Conservation (phyloP, 2,329 filamentous ascomycete genomes). For the Scolecobasidium constrictum region DNA sequence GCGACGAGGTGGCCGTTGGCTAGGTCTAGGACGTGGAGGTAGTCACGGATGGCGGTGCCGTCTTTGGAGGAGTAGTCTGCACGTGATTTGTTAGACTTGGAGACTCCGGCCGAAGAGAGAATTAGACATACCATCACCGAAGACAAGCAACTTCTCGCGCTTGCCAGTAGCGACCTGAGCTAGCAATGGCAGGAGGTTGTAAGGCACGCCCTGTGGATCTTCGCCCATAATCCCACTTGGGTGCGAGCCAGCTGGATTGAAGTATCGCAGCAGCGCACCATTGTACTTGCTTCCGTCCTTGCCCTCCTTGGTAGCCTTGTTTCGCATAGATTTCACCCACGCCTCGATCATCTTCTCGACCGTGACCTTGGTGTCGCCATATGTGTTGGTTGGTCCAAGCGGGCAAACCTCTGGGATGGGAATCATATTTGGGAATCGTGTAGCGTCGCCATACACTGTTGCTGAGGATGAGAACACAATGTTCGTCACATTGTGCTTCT, state of each 20-base stretch:
- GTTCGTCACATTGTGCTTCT: conserved; percentile 81
- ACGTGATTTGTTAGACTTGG: conserved; percentile 14
- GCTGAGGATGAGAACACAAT: conserved; percentile 98
- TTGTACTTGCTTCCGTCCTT: conserved; percentile 72
- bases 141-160: conserved; percentile 86
- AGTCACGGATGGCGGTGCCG: conserved; percentile 91
- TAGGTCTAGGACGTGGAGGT: conserved; percentile 92
- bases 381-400: conserved; percentile 92
- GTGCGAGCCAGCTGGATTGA: conserved; percentile 93
- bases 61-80: conserved; percentile 83
- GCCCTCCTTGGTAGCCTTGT: conserved; percentile 68
- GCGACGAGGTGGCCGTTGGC: conserved; percentile 78
- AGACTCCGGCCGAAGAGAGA: background rate
- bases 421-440: conserved; percentile 94
- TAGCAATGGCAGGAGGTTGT: conserved; percentile 87
- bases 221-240: conserved; percentile 96
- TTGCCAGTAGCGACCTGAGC: conserved; percentile 95
- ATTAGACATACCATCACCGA: conserved; percentile 65
- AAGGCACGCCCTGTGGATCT: conserved; percentile 89
- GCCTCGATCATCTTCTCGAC: conserved; percentile 91
- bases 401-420: conserved; percentile 96
- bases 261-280: conserved; percentile 85
- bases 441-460: conserved; percentile 96
- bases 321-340: conserved; percentile 76
- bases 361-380: conserved; percentile 90